Conservation (phyloP, 108 stramenopile genomes). For the Discostella stelligeroides region DNA sequence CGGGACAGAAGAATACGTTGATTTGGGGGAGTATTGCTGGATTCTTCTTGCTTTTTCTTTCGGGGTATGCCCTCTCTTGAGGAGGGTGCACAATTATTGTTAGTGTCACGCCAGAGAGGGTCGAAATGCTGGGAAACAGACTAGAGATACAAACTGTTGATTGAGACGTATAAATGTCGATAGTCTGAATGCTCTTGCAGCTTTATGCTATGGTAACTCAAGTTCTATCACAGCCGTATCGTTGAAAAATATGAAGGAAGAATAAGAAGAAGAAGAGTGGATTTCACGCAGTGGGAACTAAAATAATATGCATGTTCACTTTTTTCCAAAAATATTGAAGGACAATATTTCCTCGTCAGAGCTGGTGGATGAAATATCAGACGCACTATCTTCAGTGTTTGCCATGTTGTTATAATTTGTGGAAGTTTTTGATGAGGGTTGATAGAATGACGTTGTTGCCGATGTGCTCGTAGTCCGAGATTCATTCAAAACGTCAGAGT, state of each 20-base stretch:
- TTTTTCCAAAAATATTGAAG: slow-evolving; percentile 36
- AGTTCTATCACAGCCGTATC: not conserved
- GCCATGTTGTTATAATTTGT: not conserved
- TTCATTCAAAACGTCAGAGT: slow-evolving; percentile 14
- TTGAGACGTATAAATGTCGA: too few relatives aligned
- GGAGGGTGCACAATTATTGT: too few relatives aligned
- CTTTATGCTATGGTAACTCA: too few relatives aligned
- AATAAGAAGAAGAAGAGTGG: not conserved
- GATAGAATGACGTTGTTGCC: not conserved
- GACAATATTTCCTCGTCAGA: slow-evolving; percentile 42
- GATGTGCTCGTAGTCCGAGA: not conserved
- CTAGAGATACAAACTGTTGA: too few relatives aligned
- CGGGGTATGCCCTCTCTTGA: slow-evolving; percentile 79
- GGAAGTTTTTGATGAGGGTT: not conserved
- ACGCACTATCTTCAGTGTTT: not conserved
- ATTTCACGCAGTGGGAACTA: not conserved
- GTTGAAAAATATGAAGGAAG: not conserved
- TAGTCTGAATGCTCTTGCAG: too few relatives aligned
- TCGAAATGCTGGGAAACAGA: too few relatives aligned
- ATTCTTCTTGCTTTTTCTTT: slow-evolving; percentile 86
- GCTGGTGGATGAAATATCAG: slow-evolving; percentile 11
- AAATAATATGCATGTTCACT: slow-evolving; percentile 10
- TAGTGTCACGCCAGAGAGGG: too few relatives aligned
- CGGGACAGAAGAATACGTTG: slow-evolving; percentile 84
- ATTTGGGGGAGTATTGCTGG: slow-evolving; percentile 88